These are phyloP conservation scores for Trametopsis cervina DNA, from an alignment of 768 basidiomycete species.

Conservation along the genomic window DNA sequence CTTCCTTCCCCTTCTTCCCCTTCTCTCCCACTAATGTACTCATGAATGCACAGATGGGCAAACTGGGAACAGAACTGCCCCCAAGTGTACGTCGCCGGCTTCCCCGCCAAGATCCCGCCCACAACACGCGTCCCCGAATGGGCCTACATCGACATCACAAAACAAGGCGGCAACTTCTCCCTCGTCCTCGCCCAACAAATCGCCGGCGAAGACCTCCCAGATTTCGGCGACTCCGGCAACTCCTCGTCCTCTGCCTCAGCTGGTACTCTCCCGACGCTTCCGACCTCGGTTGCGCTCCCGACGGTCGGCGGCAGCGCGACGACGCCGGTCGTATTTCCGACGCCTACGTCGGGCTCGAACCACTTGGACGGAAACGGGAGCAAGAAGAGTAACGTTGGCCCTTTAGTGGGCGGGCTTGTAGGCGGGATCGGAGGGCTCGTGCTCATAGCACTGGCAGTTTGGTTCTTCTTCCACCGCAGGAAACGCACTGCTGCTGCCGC, in stretches of 20 bases:
- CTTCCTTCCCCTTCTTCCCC: not conserved
- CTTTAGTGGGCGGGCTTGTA: constrained; percentile 11
- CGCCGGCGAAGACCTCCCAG: not conserved
- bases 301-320: not conserved
- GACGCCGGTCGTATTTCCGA: not conserved
- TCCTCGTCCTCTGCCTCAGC: not conserved
- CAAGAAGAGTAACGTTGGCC: constrained; percentile 6
- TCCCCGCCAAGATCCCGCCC: constrained; percentile 37
- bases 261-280: not conserved
- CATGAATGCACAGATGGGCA: constrained; percentile 41
- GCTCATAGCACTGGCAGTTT: not conserved
- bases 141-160: constrained; percentile 53
- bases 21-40: too few species aligned
- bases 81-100: constrained; percentile 32
- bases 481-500: not conserved
- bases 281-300: not conserved
- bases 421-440: constrained; percentile 5
- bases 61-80: constrained; percentile 43
- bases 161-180: constrained; percentile 15
- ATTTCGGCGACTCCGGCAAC: not conserved
- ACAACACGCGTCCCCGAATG: constrained; percentile 49
- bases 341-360: not conserved
- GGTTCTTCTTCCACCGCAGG: constrained; percentile 1
- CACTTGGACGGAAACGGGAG: not conserved
- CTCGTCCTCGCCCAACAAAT: not conserved